Percentiles rank a stretch among this genome's conserved stretches.
Conservation (phyloP, 2,329 filamentous ascomycete genomes). For the Fusarium algeriense region DNA sequence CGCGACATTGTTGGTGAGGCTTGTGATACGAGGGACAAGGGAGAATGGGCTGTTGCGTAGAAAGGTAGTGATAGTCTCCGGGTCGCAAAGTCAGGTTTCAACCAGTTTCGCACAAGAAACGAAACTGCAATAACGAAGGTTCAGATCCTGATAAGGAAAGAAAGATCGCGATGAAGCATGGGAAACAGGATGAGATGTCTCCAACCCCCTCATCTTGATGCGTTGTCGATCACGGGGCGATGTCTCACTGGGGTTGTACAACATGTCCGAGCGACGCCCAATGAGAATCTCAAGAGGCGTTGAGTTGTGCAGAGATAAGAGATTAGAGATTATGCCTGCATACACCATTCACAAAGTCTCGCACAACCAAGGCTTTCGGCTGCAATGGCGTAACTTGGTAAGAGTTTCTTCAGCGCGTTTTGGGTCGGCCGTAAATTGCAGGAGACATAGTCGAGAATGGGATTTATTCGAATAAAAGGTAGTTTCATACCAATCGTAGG, state of each 20-base stretch:
- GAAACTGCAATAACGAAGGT: rapidly evolving
- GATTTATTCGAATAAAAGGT: too few relatives aligned
- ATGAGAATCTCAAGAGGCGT: neutral
- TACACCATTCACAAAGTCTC: neutral
- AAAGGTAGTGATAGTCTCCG: rapidly evolving
- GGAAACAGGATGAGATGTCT: neutral
- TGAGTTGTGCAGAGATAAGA: neutral
- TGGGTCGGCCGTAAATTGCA: too few relatives aligned
- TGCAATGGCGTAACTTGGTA: neutral
- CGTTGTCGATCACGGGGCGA: slow-evolving; percentile 3
- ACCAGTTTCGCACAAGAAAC: rapidly evolving
- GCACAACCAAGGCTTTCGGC: neutral
- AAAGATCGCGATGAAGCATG: rapidly evolving
- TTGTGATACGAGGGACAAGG: neutral
- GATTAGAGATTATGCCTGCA: neutral
- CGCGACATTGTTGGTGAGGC: neutral
- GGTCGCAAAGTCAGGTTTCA: rapidly evolving
- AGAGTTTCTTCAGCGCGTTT: too few relatives aligned
- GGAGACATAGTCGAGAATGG: too few relatives aligned
- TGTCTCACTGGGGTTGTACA: slow-evolving; percentile 17
- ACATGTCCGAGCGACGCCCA: neutral
- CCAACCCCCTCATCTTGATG: neutral
- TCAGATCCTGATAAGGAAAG: neutral
- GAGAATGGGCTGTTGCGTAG: too few relatives aligned
- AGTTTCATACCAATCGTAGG: too few relatives aligned